These are phyloP conservation scores for Daldinia decipiens DNA, from an alignment of 495 filamentous ascomycete genomes.

Conservation along the genomic window DNA sequence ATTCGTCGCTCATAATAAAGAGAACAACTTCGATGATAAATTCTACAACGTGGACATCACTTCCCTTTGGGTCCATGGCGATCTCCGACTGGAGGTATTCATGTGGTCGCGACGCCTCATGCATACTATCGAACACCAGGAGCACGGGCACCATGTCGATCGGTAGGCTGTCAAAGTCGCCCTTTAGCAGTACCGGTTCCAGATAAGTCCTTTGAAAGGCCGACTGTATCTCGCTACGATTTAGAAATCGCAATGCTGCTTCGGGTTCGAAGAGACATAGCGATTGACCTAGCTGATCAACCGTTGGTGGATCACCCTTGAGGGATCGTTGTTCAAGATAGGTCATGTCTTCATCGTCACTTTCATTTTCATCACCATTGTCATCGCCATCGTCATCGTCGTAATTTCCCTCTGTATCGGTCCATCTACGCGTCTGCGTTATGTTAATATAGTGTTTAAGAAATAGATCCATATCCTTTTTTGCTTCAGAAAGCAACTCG, in stretches of 20 bases:
- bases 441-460: not conserved
- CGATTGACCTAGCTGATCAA: not conserved
- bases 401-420: not conserved
- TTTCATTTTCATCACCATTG: not conserved
- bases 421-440: not conserved
- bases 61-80: not conserved
- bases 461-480: not conserved
- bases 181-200: not conserved
- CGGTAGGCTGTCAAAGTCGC: not conserved
- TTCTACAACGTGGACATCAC: not conserved
- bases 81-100: not conserved
- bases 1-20: conserved; percentile 8
- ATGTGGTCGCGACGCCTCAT: not conserved
- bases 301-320: not conserved
- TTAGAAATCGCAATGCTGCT: not conserved
- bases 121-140: not conserved
- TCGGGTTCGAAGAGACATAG: not conserved
- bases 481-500: not conserved
- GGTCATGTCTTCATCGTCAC: not conserved
- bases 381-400: not conserved
- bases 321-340: not conserved
- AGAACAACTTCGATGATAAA: not conserved
- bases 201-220: not conserved
- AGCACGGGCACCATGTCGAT: conserved; percentile 2
- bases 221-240: not conserved